phyloP scores from a whole-genome alignment of 2,329 filamentous ascomycete genomes.

The Exophiala dermatitidis region DNA sequence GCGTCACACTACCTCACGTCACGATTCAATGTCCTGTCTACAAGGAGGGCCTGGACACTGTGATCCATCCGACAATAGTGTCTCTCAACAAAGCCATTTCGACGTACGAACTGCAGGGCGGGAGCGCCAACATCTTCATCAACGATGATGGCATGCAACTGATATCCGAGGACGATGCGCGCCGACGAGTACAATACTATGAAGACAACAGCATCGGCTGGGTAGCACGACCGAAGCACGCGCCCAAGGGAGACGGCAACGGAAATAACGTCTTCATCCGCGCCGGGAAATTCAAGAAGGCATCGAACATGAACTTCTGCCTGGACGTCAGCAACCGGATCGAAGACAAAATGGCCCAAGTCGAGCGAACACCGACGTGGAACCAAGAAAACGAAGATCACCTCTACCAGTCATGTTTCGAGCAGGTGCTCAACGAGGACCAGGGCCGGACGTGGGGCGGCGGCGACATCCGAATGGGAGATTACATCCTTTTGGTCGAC shows the following conservation, averaged over 20 bases:
- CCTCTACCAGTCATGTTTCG: constrained; percentile 45
- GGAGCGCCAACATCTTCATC: constrained; percentile 35
- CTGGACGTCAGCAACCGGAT: constrained; percentile 56
- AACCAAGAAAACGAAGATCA: constrained; percentile 34
- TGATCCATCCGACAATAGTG: constrained; percentile 53
- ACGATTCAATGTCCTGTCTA: constrained; percentile 85
- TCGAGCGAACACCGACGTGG: constrained; percentile 23
- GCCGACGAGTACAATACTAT: constrained; percentile 43
- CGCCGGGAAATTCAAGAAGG: constrained; percentile 64
- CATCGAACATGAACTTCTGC: constrained; percentile 69
- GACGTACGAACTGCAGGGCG: constrained; percentile 49
- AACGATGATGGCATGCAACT: constrained; percentile 38
- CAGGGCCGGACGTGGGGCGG: constrained; percentile 58
- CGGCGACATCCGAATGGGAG: constrained; percentile 76
- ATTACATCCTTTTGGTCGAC: constrained; percentile 65
- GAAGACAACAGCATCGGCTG: constrained; percentile 46
- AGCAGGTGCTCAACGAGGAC: constrained; percentile 48
- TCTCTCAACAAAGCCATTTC: constrained; percentile 53
- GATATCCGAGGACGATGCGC: constrained; percentile 37
- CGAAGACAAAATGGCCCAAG: constrained; percentile 48
- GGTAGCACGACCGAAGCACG: constrained; percentile 46
- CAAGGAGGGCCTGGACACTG: constrained; percentile 68
- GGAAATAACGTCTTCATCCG: constrained; percentile 31
- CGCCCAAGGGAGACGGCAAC: constrained; percentile 36
- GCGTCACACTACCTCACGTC: constrained; percentile 39